Percentiles rank a stretch among this genome's conserved stretches.
These are phyloP conservation scores for Pseudodiploospora longispora DNA, from an alignment of 2,329 filamentous ascomycete genomes.

Conservation along the genomic window DNA sequence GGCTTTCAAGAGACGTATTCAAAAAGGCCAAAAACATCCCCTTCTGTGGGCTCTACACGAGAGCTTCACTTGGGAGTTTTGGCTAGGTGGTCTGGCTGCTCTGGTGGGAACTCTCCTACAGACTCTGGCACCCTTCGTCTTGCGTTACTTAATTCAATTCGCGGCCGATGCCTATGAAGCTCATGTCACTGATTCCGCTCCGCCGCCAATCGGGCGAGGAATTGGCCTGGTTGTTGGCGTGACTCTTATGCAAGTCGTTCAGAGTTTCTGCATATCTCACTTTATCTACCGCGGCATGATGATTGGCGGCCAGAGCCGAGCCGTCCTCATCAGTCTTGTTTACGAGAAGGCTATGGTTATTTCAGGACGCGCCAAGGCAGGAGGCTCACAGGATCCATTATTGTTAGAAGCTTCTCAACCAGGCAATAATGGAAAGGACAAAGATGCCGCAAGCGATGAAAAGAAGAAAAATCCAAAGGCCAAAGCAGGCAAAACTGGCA, in stretches of 20 bases:
- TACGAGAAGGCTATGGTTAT: slow-evolving; percentile 91
- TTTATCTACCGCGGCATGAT: slow-evolving; percentile 92
- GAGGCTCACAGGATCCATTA: slow-evolving; percentile 42
- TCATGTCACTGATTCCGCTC: slow-evolving; percentile 35
- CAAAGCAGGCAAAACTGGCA: slow-evolving; percentile 27
- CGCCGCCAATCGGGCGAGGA: slow-evolving; percentile 65
- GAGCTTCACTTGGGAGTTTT: slow-evolving; percentile 77
- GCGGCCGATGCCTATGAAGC: slow-evolving; percentile 72
- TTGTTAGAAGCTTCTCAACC: slow-evolving; percentile 34
- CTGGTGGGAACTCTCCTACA: slow-evolving; percentile 66
- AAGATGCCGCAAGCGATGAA: slow-evolving; percentile 31
- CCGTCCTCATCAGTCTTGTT: slow-evolving; percentile 74
- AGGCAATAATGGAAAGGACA: slow-evolving; percentile 34
- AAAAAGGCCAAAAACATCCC: slow-evolving; percentile 62
- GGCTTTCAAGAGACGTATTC: slow-evolving; percentile 61
- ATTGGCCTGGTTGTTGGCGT: slow-evolving; percentile 80
- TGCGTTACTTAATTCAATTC: slow-evolving; percentile 82
- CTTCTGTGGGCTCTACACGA: slow-evolving; percentile 78
- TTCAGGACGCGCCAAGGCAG: slow-evolving; percentile 80
- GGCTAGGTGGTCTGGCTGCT: slow-evolving; percentile 72
- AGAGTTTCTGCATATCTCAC: slow-evolving; percentile 77
- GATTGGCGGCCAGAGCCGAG: slow-evolving; percentile 75
- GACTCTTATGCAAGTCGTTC: slow-evolving; percentile 73
- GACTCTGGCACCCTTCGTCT: slow-evolving; percentile 74
- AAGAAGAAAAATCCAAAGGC: slow-evolving; percentile 24